A percentile compares a stretch with the other conserved stretches of the same genome.
Evolutionary conservation across 176 grass and related monocot genomes (phyloP).

Genomic region (Rhynchospora breviuscula): DNA sequence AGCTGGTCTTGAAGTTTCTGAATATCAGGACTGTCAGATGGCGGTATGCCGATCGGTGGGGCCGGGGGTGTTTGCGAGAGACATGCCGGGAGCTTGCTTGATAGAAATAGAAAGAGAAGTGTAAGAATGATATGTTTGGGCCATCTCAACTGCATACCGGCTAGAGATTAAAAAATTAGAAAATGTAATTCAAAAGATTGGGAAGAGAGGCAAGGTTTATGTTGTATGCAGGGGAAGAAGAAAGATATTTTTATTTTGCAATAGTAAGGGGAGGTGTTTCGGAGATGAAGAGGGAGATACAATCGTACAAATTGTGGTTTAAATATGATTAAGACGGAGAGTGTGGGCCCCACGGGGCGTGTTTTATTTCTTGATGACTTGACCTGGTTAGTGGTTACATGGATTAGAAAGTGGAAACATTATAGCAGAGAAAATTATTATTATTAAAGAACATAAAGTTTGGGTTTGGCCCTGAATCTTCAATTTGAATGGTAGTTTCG

Average conservation of each 20-base stretch:
- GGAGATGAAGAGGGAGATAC: background rate
- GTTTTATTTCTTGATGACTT: background rate
- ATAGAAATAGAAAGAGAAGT: constrained; percentile 7
- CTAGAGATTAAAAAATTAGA: background rate
- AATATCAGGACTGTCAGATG: background rate
- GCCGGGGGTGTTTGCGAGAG: constrained; percentile 3
- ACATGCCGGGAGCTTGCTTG: background rate
- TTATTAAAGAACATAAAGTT: background rate
- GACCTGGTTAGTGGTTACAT: background rate
- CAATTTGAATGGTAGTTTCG: background rate
- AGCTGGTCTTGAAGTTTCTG: background rate
- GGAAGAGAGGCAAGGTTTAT: background rate
- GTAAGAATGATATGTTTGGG: background rate
- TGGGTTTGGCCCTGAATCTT: background rate
- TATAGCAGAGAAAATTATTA: background rate
- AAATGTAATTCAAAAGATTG: background rate
- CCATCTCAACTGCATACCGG: background rate
- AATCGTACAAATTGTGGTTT: background rate
- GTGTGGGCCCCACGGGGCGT: background rate
- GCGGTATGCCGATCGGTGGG: background rate
- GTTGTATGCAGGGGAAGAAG: background rate
- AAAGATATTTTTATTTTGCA: constrained; percentile 1
- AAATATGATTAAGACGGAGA: background rate
- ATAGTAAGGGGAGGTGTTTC: background rate
- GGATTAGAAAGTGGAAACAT: background rate